Percentiles rank a stretch among this genome's conserved stretches.
Evolutionary conservation across 768 basidiomycete genomes (phyloP).

Genomic region (Tricholoma sp.): DNA sequence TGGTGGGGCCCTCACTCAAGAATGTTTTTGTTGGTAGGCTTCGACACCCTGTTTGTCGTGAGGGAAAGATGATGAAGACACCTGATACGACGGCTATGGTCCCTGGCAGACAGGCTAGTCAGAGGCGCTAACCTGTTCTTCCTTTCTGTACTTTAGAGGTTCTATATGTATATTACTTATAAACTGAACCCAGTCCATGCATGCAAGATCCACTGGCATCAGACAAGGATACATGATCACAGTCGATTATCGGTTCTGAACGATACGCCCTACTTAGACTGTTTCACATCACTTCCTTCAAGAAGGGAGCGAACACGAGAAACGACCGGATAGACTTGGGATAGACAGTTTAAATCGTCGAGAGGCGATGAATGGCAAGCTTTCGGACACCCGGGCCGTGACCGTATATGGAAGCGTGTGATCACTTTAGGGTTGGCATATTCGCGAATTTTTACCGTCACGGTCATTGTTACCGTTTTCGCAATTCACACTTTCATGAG

Average conservation of each 20-base stretch:
- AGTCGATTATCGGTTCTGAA: too few relatives aligned
- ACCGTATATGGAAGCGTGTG: too few relatives aligned
- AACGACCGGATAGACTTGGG: too few relatives aligned
- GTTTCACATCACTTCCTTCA: too few relatives aligned
- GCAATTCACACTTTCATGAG: conserved; percentile 24
- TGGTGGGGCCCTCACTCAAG: background rate
- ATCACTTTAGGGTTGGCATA: conserved; percentile 13
- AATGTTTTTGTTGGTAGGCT: background rate
- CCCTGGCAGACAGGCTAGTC: background rate
- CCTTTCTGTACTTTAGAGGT: background rate
- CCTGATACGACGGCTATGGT: background rate
- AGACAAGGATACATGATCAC: too few relatives aligned
- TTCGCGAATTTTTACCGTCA: conserved; percentile 9
- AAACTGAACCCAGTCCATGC: too few relatives aligned
- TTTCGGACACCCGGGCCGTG: too few relatives aligned
- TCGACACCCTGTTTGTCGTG: background rate
- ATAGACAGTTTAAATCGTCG: too few relatives aligned
- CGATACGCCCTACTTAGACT: too few relatives aligned
- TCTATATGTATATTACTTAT: background rate
- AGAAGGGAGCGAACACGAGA: too few relatives aligned
- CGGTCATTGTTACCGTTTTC: background rate
- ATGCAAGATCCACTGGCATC: too few relatives aligned
- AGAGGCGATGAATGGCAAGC: too few relatives aligned
- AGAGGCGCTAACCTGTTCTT: background rate
- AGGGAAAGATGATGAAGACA: background rate